A percentile compares a stretch with the other conserved stretches of the same genome.
phyloP scores from a whole-genome alignment of 164 flowering plant genomes.

The Magnolia sinica region DNA sequence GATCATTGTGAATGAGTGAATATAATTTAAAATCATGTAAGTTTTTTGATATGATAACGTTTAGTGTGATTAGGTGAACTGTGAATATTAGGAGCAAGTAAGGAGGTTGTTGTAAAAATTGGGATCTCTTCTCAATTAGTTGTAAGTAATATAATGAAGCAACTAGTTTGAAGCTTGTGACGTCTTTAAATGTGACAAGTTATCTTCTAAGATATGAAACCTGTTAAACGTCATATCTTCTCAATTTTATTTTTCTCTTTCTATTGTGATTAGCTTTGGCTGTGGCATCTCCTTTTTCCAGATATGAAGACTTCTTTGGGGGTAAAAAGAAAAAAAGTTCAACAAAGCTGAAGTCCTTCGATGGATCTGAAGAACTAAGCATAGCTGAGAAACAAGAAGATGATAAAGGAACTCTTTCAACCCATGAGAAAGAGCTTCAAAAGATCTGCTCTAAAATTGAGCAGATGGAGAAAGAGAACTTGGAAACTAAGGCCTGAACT shows the following conservation, averaged over 20 bases:
- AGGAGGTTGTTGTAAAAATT: no score
- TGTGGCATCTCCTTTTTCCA: constrained; percentile 20
- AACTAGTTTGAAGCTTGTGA: no score
- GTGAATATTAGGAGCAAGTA: no score
- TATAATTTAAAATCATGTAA: no score
- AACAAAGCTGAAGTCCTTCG: constrained; percentile 25
- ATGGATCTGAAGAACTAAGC: constrained; percentile 31
- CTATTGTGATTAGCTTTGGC: not conserved
- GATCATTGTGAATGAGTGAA: no score
- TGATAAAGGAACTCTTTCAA: constrained; percentile 50
- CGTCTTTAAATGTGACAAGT: no score
- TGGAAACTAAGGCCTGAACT: constrained; percentile 79
- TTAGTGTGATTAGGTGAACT: no score
- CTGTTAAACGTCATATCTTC: no score
- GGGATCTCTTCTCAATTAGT: no score
- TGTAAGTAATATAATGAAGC: no score
- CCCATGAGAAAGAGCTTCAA: constrained; percentile 65
- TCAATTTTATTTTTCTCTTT: not conserved
- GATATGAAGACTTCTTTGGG: constrained; percentile 83
- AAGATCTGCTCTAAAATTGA: constrained; percentile 54
- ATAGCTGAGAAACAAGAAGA: constrained; percentile 15
- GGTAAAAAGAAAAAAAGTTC: constrained; percentile 36
- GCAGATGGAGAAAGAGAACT: constrained; percentile 72
- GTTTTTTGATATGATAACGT: no score
- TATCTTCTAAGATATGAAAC: no score